Conservation (phyloP, 805 yeast genomes). For the Maudiozyma serrabonitensis region DNA sequence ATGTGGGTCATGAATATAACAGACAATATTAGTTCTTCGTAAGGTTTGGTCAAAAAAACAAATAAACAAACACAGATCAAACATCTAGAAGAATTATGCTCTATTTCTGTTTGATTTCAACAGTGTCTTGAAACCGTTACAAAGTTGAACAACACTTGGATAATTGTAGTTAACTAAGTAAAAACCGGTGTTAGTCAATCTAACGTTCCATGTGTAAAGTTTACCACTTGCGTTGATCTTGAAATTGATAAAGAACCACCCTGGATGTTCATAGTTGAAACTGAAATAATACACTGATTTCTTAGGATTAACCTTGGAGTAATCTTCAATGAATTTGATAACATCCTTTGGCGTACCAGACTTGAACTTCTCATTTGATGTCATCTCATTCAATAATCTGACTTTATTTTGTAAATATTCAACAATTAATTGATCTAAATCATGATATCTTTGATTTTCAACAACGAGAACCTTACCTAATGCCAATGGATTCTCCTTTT, state of each 20-base stretch:
- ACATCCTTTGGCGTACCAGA: conserved; percentile 69
- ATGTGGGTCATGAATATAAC: too few species aligned
- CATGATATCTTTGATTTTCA: conserved; percentile 64
- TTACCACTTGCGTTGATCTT: conserved; percentile 64
- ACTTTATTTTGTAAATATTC: conserved; percentile 80
- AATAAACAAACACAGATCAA: not conserved
- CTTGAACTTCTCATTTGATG: conserved; percentile 79
- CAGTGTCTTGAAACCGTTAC: conserved; percentile 87
- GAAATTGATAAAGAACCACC: conserved; percentile 84
- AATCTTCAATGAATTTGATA: conserved; percentile 76
- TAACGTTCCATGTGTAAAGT: conserved; percentile 80
- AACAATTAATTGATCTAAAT: conserved; percentile 86
- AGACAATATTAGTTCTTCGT: too few species aligned
- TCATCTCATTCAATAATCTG: conserved; percentile 73
- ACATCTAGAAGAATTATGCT: not conserved
- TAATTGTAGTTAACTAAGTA: conserved; percentile 70
- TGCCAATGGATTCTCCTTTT: conserved; percentile 51
- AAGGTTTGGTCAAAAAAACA: too few species aligned
- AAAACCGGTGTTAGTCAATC: conserved; percentile 81
- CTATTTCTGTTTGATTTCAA: conserved; percentile 29
- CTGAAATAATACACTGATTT: conserved; percentile 88
- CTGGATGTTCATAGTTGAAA: conserved; percentile 82
- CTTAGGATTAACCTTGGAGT: conserved; percentile 83
- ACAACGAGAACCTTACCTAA: conserved; percentile 53
- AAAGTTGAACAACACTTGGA: conserved; percentile 78